Evolutionary conservation across 176 grass and related monocot species (phyloP).

Genomic region (Ensete glaucum): DNA sequence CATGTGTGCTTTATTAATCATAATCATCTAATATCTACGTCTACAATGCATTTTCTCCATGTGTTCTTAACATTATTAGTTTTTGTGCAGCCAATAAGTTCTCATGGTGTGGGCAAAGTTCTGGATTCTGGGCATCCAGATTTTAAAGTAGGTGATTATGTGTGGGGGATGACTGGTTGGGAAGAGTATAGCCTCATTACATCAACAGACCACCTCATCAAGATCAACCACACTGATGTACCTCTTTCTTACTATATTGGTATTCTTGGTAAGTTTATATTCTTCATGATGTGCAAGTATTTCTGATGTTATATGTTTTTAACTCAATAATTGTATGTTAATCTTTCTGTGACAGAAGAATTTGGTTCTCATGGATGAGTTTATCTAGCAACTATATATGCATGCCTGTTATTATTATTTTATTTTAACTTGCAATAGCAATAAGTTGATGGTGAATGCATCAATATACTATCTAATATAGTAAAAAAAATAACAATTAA

Average conservation of each 20-base stretch:
- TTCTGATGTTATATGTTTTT: not conserved
- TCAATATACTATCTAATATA: not conserved
- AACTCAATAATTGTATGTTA: not conserved
- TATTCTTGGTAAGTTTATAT: constrained; percentile 30
- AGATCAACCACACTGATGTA: constrained; percentile 45
- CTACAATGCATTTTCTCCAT: not conserved
- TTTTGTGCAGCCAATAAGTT: constrained; percentile 3
- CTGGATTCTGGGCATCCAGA: constrained; percentile 37
- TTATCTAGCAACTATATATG: not conserved
- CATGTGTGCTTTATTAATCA: not conserved
- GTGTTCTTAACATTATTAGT: not conserved
- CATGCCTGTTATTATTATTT: no score
- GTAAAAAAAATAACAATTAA: not conserved
- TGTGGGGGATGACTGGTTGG: constrained; percentile 37
- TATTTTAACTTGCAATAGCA: not conserved
- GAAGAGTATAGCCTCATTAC: constrained; percentile 38
- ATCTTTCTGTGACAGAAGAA: not conserved
- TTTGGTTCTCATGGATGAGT: not conserved
- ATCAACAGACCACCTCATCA: not conserved
- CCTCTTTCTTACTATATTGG: constrained; percentile 62
- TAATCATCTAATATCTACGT: no score
- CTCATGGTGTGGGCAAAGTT: constrained; percentile 51
- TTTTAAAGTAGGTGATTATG: constrained; percentile 35
- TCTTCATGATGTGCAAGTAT: not conserved
- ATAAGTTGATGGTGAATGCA: not conserved